Evolutionary conservation across 2,329 filamentous ascomycete genomes (phyloP).

Genomic region (Fusarium dimerum): DNA sequence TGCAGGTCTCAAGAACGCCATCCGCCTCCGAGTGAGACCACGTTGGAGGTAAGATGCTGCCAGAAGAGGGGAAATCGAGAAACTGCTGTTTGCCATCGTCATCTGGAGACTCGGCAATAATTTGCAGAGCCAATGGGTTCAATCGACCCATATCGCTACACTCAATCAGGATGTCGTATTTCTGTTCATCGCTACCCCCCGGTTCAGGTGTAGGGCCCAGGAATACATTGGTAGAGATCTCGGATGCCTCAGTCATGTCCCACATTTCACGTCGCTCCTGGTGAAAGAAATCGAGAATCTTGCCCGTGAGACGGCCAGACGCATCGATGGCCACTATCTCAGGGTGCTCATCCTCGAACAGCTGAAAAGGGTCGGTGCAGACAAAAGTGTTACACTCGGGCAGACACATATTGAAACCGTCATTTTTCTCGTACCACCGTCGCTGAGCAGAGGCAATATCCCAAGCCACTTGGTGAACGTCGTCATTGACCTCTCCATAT

Average conservation of each 20-base stretch:
- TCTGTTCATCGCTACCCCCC: slow-evolving; percentile 55
- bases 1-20: slow-evolving; percentile 80
- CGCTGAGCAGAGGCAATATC: slow-evolving; percentile 75
- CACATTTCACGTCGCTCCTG: slow-evolving; percentile 93
- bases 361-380: slow-evolving; percentile 61
- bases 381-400: slow-evolving; percentile 86
- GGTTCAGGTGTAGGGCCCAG: slow-evolving; percentile 83
- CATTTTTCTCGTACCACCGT: slow-evolving; percentile 69
- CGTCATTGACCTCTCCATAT: slow-evolving; percentile 73
- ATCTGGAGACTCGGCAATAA: slow-evolving; percentile 59
- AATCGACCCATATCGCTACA: slow-evolving; percentile 82
- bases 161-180: slow-evolving; percentile 86
- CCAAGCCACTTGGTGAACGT: slow-evolving; percentile 64
- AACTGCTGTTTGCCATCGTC: slow-evolving; percentile 38
- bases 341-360: slow-evolving; percentile 70
- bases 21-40: slow-evolving; percentile 84
- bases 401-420: slow-evolving; percentile 53
- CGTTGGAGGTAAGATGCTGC: slow-evolving; percentile 83
- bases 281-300: slow-evolving; percentile 84
- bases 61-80: slow-evolving; percentile 87
- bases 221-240: slow-evolving; percentile 89
- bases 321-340: slow-evolving; percentile 77
- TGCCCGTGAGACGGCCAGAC: slow-evolving; percentile 69
- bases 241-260: slow-evolving; percentile 83
- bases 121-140: slow-evolving; percentile 65